Base-by-base conservation (phyloP, 306 rosid species). In the Lupinus albus region DNA sequence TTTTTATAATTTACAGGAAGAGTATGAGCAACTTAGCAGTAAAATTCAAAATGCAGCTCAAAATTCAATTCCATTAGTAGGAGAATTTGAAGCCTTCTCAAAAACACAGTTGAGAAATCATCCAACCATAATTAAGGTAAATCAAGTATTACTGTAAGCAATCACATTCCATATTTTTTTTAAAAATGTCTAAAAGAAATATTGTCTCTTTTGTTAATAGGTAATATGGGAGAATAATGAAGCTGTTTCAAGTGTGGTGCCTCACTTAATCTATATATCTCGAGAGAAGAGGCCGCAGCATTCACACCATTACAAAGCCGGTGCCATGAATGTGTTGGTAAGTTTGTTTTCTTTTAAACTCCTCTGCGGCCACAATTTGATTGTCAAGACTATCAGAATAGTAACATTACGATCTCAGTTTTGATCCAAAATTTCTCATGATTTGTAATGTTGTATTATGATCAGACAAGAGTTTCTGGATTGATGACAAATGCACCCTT, bases 241-340 rank as follows among this genome's bases (percentile, higher is more conserved):
- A 59, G 71, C 71, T 1, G 5, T 0, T 11, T 25, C 53, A 2
- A 60, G 77, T 74, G 82, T 49, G 33, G 9, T 79, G 38, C 93
- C 96, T 0, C 87, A 79, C 62, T 30, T 88, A 59, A 67, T 91
- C 12, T 91, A 88, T 47, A 15, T 85, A 30, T 80, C 91, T 3
- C 50, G 96, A 75, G 97, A 91, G 61, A 91, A 86, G 63, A 71
- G 79, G 9, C 82, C 83, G 39, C 59, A 79, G 1, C 87, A 76
- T 62, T 82, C 85, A 15, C 94, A 91, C 62, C 88, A 82, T 33
- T 79, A 83, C 68, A 91, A 91, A 78, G 97, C 96, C 0, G 91
- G 97, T 12, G 96, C 96, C 28, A 83, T 91, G 96, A 91, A 91
- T 61, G 91, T 82, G 41, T 53, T 91, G 88, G 96, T 91, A 80